Conservation (phyloP, 1,284 basidiomycete species). For the Puccinia sorghi region DNA sequence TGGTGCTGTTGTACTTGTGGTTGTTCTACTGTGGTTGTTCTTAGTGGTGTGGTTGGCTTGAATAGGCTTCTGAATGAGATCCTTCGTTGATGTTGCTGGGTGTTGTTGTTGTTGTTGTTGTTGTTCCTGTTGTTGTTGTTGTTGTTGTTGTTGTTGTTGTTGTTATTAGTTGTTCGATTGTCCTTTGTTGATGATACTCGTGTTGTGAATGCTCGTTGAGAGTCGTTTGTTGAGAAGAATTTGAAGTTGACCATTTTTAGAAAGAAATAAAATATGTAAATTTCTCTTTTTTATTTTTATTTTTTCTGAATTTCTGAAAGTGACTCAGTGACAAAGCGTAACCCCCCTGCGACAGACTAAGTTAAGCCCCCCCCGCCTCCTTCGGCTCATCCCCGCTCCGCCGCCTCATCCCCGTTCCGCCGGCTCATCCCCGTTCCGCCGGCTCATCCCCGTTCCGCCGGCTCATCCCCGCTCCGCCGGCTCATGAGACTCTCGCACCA, state of each 20-base stretch:
- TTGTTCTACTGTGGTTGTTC: not conserved
- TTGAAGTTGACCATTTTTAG: not conserved
- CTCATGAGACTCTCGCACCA: conserved; percentile 1
- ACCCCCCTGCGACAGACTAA: no score
- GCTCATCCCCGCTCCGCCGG: no score
- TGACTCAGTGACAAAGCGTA: no score
- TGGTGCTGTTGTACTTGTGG: not conserved
- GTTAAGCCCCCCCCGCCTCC: no score
- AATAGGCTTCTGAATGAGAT: not conserved
- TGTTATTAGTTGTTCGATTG: not conserved
- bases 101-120: not conserved
- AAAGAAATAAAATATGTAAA: no score
- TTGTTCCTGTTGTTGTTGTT: not conserved
- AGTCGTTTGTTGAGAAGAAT: not conserved
- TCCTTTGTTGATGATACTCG: no score
- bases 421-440: no score
- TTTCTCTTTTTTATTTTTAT: no score
- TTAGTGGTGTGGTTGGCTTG: not conserved
- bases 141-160: not conserved
- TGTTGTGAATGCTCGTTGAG: not conserved
- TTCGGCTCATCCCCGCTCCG: no score
- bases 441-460: no score
- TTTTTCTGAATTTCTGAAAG: no score
- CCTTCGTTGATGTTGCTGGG: not conserved
- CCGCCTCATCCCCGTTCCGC: no score